These are phyloP conservation scores for Babesia ovis DNA, from an alignment of 169 alveolate species.

Conservation along the genomic window DNA sequence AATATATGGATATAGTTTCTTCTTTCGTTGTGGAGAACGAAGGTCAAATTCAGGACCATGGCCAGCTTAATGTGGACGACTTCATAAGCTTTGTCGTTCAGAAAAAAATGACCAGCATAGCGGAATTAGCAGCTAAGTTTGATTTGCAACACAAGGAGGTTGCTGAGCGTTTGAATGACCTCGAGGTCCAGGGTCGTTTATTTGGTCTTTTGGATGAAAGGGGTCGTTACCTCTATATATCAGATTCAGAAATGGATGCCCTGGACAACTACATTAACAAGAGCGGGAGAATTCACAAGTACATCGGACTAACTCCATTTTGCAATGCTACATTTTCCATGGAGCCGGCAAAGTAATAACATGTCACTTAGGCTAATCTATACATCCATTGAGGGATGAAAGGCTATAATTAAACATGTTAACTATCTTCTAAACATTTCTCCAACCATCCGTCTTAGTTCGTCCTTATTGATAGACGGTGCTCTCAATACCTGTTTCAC, in stretches of 20 bases:
- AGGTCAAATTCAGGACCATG: slow-evolving; percentile 29
- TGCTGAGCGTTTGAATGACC: slow-evolving; percentile 40
- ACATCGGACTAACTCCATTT: slow-evolving; percentile 24
- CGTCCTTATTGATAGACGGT: slow-evolving; percentile 26
- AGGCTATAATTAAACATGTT: too few species aligned
- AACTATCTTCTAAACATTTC: slow-evolving; percentile 2
- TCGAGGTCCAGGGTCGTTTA: slow-evolving; percentile 53
- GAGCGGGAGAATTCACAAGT: slow-evolving; percentile 55
- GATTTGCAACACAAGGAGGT: slow-evolving; percentile 44
- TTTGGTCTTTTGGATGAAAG: slow-evolving; percentile 61
- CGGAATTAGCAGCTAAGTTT: slow-evolving; percentile 51
- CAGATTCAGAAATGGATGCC: slow-evolving; percentile 54
- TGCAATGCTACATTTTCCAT: slow-evolving; percentile 49
- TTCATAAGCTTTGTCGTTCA: slow-evolving; percentile 41
- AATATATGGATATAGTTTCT: slow-evolving; percentile 38
- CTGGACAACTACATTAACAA: slow-evolving; percentile 22
- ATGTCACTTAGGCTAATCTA: background rate
- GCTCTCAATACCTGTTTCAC: slow-evolving; percentile 15
- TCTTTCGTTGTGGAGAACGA: slow-evolving; percentile 57
- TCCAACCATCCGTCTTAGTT: slow-evolving; percentile 8
- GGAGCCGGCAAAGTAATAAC: slow-evolving; percentile 32
- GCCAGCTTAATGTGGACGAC: slow-evolving; percentile 40
- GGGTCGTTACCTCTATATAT: slow-evolving; percentile 61
- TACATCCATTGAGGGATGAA: background rate
- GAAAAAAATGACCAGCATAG: slow-evolving; percentile 55